Evolutionary conservation across 2,329 filamentous ascomycete genomes (phyloP).

Genomic region (Coleophoma cylindrospora): DNA sequence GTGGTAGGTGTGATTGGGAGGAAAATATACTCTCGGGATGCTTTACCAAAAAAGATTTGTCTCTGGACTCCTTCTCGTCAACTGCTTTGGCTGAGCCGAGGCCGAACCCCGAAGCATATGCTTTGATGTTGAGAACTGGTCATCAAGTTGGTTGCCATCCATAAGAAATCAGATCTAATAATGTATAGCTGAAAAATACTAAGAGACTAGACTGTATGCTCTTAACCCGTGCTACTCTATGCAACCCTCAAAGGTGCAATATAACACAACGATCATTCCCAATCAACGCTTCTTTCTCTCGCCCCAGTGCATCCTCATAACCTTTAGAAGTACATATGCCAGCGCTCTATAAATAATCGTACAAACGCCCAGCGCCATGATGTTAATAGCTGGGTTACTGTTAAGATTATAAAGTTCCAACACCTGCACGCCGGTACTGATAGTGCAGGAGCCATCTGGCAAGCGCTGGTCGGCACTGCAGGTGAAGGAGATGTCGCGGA

Average conservation of each 20-base stretch:
- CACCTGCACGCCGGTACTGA: conserved; percentile 62
- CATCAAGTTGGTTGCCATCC: too few relatives aligned
- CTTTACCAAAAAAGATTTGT: not conserved
- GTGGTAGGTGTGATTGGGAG: too few relatives aligned
- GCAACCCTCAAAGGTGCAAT: too few relatives aligned
- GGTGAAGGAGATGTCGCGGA: conserved; percentile 56
- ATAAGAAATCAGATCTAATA: too few relatives aligned
- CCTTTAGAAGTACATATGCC: conserved; percentile 53
- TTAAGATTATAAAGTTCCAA: conserved; percentile 63
- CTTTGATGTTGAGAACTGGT: too few relatives aligned
- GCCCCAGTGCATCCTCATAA: conserved; percentile 47
- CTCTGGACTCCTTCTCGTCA: too few relatives aligned
- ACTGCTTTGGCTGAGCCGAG: too few relatives aligned
- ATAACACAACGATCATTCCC: too few relatives aligned
- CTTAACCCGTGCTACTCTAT: too few relatives aligned
- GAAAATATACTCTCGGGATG: not conserved
- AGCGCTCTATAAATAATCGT: conserved; percentile 61
- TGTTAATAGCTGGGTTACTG: conserved; percentile 52
- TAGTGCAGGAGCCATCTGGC: conserved; percentile 55
- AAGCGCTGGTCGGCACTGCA: conserved; percentile 57
- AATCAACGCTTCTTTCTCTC: not conserved
- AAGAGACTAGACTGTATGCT: too few relatives aligned
- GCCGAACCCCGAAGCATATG: too few relatives aligned
- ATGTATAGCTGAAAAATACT: too few relatives aligned
- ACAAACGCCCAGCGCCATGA: conserved; percentile 58